These are phyloP conservation scores for Didymella pomorum DNA, from an alignment of 2,329 filamentous ascomycete genomes.

Conservation along the genomic window DNA sequence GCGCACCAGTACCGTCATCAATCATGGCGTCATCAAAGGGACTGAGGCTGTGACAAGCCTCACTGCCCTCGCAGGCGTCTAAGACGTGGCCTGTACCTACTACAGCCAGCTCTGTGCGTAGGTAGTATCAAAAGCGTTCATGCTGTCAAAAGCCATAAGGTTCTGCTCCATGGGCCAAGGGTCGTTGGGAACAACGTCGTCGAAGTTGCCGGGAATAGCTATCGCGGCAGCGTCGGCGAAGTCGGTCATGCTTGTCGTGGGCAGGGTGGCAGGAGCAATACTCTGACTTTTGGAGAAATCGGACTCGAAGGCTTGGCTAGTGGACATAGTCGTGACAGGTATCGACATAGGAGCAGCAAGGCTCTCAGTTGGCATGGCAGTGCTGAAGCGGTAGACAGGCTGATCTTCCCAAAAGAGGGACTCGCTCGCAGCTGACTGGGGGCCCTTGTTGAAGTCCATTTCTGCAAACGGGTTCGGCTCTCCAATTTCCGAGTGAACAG, in stretches of 20 bases:
- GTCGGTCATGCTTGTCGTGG: conserved; percentile 32
- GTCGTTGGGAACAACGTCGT: conserved; percentile 41
- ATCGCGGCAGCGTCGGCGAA: conserved; percentile 43
- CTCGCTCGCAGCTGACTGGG: conserved; percentile 45
- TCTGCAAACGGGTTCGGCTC: conserved; percentile 47
- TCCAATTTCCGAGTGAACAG: conserved; percentile 52
- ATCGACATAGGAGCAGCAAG: conserved; percentile 38
- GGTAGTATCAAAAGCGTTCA: conserved; percentile 37
- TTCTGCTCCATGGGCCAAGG: conserved; percentile 44
- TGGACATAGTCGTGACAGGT: conserved; percentile 31
- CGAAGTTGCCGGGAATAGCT: conserved; percentile 42
- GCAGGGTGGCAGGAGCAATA: conserved; percentile 33
- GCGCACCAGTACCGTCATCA: conserved; percentile 49
- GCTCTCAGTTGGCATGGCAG: conserved; percentile 35
- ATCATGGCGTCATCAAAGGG: conserved; percentile 46
- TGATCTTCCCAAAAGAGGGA: conserved; percentile 50
- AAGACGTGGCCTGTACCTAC: conserved; percentile 43
- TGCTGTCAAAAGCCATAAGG: conserved; percentile 34
- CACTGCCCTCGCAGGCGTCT: conserved; percentile 35
- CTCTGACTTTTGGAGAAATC: conserved; percentile 41
- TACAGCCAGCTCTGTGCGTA: conserved; percentile 42
- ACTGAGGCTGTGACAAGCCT: conserved; percentile 22
- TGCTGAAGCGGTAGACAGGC: conserved; percentile 43
- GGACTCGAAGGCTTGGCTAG: conserved; percentile 38
- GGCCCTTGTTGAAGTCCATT: conserved; percentile 44